Base-by-base conservation (phyloP, 208 protist species). In the Leishmania martiniquensis region DNA sequence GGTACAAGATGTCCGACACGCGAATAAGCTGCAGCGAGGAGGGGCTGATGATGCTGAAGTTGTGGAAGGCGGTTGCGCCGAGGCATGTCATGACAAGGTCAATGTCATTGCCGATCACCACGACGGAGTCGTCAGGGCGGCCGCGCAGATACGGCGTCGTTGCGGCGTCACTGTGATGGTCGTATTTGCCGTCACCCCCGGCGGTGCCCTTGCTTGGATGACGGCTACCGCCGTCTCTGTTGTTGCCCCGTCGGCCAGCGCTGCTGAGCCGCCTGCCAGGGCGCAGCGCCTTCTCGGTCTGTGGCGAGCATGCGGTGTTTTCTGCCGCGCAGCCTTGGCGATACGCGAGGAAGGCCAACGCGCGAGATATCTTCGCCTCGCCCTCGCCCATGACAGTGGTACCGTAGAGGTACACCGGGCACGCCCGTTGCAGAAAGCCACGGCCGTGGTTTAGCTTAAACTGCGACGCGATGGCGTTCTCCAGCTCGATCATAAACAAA, bases 21-120 rank as follows among this genome's bases (percentile, higher is more conserved):
- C 81, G 89, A 57, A 94, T 93, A 9, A 93, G 63, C 81, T 97
- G 93, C 82, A 97, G 89, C 12, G 93, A 94, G 25, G 91, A 93
- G 0, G 93, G 93, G 22, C 91, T 83, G 42, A 97, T 63, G 42
- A 97, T 84, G 80, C 78, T 93, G n/a, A 97, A 72, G 77, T 95
- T 95, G 81, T 95, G 91, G 69, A 92, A 97, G 39, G 84, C 83
- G 6, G 93, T 97, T 25, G 93, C 90, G 12, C 90, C 93, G 39
- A 97, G 83, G 74, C 93, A 95, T 2, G 93, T 95, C 39, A 97
- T 60, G 39, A 93, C 90, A 29, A 97, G 85, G 81, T 97, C 93
- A 72, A 97, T 97, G 81, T 97, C 93, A 69, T 97, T 94, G 75
- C 93, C 93, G 37, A 97, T 75, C 34, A 97, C 84, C 51, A 85